Base-by-base conservation (phyloP, 1,284 basidiomycete genomes). In the Tilletia horrida region DNA sequence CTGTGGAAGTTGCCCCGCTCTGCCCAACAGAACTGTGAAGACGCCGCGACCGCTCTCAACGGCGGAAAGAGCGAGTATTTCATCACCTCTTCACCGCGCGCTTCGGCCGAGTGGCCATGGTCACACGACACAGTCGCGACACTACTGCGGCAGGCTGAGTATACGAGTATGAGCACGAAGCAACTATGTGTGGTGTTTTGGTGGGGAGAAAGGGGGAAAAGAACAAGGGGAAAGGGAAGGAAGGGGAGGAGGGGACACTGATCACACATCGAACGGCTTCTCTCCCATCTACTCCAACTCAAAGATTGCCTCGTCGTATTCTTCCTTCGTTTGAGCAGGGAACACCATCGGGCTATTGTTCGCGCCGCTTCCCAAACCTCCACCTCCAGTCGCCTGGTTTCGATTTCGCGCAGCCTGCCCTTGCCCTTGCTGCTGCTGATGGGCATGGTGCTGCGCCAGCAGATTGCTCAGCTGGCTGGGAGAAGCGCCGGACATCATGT, bases 291-390 rank as follows among this genome's bases (percentile, higher is more conserved):
- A 81, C 59, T 81, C 79, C 27, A 81, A 71, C 66, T 81, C 78
- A 47, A 81, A 81, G 44, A 81, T 79, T 2, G 77, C 71, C 50
- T 80, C 79, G 14, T 81, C 77, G 45, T 72, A 72, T 57, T 76
- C 79, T 21, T 47, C 70, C 47, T 75, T 69, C 1, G 77, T 73
- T 16, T 63, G 63, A 40, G 21, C 27, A 27, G 50, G 69, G 68
- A 1, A 70, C 71, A 7, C 67, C 69, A 44, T 64, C 66, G 71
- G 55, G 71, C 42, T 70, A 65, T 8, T 68, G 66, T 25, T 66
- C 69, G 55, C 64, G 18, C 66, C 55, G 44, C 66, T 63, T 48
- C 67, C 44, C n/a, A 29, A 27, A 55, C 48, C 23, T 9, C 27
- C 27, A 31, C 40, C 13, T 63, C 21, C 11, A 57, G 42, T 9